Evolutionary conservation across 2,329 filamentous ascomycete genomes (phyloP).

Genomic region (Lasiodiplodia citricola): DNA sequence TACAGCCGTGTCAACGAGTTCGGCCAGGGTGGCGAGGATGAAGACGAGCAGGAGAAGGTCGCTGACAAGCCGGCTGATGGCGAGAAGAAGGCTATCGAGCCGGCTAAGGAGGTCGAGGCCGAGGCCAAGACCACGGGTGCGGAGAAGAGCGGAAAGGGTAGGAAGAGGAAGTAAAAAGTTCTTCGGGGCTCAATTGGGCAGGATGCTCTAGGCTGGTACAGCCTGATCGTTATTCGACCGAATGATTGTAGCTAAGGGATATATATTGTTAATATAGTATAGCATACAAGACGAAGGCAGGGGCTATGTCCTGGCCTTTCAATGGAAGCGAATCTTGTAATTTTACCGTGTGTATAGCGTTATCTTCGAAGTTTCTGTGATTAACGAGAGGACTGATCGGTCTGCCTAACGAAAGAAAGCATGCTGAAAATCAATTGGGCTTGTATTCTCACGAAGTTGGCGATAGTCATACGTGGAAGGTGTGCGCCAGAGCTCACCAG

Average conservation of each 20-base stretch:
- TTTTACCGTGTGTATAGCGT: neutral
- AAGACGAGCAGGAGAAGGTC: conserved; percentile 60
- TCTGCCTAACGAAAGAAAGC: neutral
- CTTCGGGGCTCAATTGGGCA: neutral
- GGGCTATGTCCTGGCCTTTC: neutral
- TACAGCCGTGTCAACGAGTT: conserved; percentile 96
- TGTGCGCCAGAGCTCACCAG: neutral
- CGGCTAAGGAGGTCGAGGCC: conserved; percentile 27
- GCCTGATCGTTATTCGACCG: neutral
- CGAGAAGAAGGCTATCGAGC: conserved; percentile 31
- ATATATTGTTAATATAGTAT: conserved; percentile 1
- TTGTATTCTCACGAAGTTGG: neutral
- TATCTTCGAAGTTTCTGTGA: neutral
- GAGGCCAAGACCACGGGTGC: conserved; percentile 27
- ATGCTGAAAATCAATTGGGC: neutral
- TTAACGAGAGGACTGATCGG: neutral
- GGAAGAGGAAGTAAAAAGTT: conserved; percentile 33
- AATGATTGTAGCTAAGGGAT: neutral
- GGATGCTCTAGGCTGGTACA: neutral
- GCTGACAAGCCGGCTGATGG: conserved; percentile 45
- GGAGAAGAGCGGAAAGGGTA: conserved; percentile 26
- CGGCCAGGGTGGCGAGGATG: conserved; percentile 91
- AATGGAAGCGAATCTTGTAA: neutral
- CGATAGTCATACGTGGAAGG: neutral
- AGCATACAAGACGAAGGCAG: too few species aligned